Evolutionary conservation across 495 filamentous ascomycete species (phyloP), one percentile per base, ranked within the genome.

Genomic region (Lasiosphaeria hispida): DNA sequence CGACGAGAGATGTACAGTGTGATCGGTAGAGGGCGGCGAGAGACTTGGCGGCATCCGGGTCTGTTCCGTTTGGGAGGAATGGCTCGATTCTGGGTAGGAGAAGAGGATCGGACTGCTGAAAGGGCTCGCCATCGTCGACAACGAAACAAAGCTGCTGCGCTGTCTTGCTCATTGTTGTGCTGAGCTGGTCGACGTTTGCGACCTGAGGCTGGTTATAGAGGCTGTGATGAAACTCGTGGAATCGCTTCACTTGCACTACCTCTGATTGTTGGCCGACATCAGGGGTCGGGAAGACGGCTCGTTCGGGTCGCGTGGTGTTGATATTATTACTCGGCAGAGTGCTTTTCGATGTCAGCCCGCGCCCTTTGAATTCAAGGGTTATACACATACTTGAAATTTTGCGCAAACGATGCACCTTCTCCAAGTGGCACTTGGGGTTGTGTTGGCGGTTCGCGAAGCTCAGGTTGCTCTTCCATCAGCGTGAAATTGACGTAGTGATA

Each of bases 401-500:
- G 77, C 5, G 71, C 53, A 42, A 74, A 72, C 18, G 61, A 61
- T 5, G 62, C n/a, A 34, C 61, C 49, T 10, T 80, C 76, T 5
- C 68, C 63, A 11, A 79, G 65, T 7, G 73, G 70, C 7, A 77
- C 63, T 0, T 63, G 61, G 6, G 72, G 69, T 40, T 73, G 76
- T 7, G 59, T 58, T 14, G 66, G 63, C 0, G 62, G 40, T 13
- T 77, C 75, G n/a, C 68, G 67, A 5, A 74, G 55, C 6, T 81
- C 79, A n/a, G 75, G 75, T 58, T 80, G 74, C 48, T 87, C 85
- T 34, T 88, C 84, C 17, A 76, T 80, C 35, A 96, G 78, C 2
- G 83, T 84, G 67, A 96, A 85, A 68, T 93, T 90, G 43, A 94
- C 90, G 67, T 98, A 98, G 67, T 98, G 95, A 70, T 98, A 98